Base-by-base conservation (phyloP, 192 early-diverging fungal species). In the Entomortierella parvispora region DNA sequence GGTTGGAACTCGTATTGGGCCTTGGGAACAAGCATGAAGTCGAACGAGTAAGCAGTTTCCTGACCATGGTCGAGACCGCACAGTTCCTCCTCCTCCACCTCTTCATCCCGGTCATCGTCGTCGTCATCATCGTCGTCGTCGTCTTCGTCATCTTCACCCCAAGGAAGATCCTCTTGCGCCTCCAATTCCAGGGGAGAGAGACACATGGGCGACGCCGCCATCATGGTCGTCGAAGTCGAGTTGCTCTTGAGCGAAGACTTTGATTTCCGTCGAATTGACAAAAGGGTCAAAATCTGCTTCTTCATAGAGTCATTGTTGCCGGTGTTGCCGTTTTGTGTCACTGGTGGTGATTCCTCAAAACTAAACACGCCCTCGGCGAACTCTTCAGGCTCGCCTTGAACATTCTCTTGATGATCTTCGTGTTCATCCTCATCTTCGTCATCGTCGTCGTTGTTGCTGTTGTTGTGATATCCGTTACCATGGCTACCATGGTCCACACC, bases 131-230 rank as follows among this genome's bases (percentile, higher is more conserved):
- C 62, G 2, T 58, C 45, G n/a, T 50, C 62, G 23, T 25, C 29
- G 8, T 71, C 60, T 6, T 58, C 42, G 2, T 55, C 61, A 17
- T 55, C 40, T 25, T 45, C 25, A 9, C n/a, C 29, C 48, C 22
- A 11, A 3, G 65, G 58, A 12, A 77, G 10, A 12, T 51, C 28
- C 12, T 77, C 74, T 22, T 77, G 74, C 15, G 74, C 74, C 47
- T 77, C 74, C 25, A 77, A 45, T 14, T 58, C 74, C 55, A 77
- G 52, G 5, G 74, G 74, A 3, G 74, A 77, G 18, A 77, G 58
- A 10, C 61, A 58, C 1, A 47, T 45, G 14, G 40, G 3, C 18
- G 60, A 28, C n/a, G 43, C 18, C 26, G 7, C 20, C 20, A 33
- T 14, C 23, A 52, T 23, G 0, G 43, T 40, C 18, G 44, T 55